These are phyloP conservation scores for Colletotrichum navitas DNA, from an alignment of 2,329 filamentous ascomycete genomes.

Conservation along the genomic window DNA sequence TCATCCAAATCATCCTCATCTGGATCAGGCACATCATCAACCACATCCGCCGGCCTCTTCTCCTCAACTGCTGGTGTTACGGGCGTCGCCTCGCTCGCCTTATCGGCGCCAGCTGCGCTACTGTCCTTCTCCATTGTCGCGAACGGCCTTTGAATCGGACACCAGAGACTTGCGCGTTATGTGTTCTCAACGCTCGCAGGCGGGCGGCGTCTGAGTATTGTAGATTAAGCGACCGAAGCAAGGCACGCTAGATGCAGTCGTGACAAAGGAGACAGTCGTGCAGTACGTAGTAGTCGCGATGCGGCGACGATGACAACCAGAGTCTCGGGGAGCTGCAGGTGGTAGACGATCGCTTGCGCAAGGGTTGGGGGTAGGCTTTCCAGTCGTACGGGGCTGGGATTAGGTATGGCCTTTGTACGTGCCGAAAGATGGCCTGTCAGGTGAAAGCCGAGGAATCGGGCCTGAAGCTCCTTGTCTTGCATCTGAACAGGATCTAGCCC, in stretches of 20 bases:
- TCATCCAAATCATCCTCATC: constrained; percentile 95
- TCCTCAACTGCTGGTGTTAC: constrained; percentile 41
- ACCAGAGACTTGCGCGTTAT: not conserved
- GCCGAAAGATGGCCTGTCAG: constrained; percentile 40
- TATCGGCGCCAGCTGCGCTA: constrained; percentile 33
- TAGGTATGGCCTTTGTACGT: constrained; percentile 32
- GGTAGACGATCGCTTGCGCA: constrained; percentile 8
- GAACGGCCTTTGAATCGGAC: not conserved
- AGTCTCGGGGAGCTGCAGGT: constrained; percentile 21
- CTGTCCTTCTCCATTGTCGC: constrained; percentile 31
- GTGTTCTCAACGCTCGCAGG: not conserved
- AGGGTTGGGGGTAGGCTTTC: constrained; percentile 6
- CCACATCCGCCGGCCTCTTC: constrained; percentile 46
- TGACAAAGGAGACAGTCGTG: constrained; percentile 17
- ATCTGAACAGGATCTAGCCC: constrained; percentile 39
- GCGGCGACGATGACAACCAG: constrained; percentile 8
- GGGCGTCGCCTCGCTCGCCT: constrained; percentile 42
- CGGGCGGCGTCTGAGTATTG: not conserved
- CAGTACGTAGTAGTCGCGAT: not conserved
- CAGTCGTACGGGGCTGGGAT: constrained; percentile 34
- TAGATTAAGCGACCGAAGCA: not conserved
- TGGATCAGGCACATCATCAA: constrained; percentile 81
- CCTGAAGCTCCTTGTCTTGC: constrained; percentile 41
- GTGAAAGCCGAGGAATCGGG: constrained; percentile 41
- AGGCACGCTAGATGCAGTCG: constrained; percentile 2